phyloP scores from a whole-genome alignment of 371 early-diverging fungal species.

The Smittium culicis region DNA sequence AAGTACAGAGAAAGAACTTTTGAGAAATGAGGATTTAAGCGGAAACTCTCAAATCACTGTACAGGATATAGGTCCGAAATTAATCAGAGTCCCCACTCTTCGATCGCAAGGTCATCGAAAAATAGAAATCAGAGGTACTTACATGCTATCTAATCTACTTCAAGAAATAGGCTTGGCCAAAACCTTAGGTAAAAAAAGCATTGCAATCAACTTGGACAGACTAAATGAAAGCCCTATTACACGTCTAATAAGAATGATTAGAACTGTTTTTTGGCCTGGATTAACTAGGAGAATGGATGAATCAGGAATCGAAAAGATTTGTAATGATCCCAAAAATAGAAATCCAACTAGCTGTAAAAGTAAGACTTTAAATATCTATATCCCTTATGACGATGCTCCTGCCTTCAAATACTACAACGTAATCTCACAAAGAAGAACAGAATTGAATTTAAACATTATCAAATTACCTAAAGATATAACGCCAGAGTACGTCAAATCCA shows the following conservation, averaged over 20 bases:
- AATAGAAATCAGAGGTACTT: conserved; percentile 84
- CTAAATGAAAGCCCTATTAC: conserved; percentile 89
- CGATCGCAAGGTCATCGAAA: conserved; percentile 73
- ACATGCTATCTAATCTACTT: conserved; percentile 81
- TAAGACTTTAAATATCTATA: conserved; percentile 43
- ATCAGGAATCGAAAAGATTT: conserved; percentile 74
- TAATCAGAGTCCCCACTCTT: conserved; percentile 72
- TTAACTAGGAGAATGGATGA: conserved; percentile 87
- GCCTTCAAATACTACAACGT: conserved; percentile 65
- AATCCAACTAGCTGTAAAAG: conserved; percentile 37
- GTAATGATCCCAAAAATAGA: conserved; percentile 86
- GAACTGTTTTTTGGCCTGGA: conserved; percentile 85
- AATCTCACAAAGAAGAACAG: conserved; percentile 47
- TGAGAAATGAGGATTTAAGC: conserved; percentile 91
- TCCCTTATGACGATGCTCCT: conserved; percentile 65
- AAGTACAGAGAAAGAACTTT: conserved; percentile 56
- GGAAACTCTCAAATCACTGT: conserved; percentile 90
- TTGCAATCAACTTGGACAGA: conserved; percentile 73
- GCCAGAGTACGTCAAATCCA: conserved; percentile 75
- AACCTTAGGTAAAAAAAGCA: conserved; percentile 69
- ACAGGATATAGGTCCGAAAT: conserved; percentile 82
- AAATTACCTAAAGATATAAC: conserved; percentile 73
- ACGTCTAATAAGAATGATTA: conserved; percentile 78
- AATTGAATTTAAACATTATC: conserved; percentile 65
- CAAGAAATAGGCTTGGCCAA: conserved; percentile 88